phyloP scores from a whole-genome alignment of 345 rosid genomes.

The Eucalyptus erythrocorys region DNA sequence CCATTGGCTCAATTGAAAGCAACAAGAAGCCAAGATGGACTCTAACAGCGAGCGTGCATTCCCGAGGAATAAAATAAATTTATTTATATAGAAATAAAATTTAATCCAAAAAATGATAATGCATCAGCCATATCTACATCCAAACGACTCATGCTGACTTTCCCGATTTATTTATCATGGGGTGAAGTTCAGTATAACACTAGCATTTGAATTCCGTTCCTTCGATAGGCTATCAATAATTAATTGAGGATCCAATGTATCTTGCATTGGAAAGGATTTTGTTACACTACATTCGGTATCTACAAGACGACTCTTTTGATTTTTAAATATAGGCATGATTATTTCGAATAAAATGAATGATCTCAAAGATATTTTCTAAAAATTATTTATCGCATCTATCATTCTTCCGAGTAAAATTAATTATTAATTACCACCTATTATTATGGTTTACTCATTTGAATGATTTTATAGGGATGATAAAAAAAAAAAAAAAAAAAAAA shows the following conservation, averaged over 20 bases:
- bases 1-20: neutral
- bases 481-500: too few species aligned
- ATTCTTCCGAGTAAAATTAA: too few species aligned
- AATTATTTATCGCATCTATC: neutral
- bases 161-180: neutral
- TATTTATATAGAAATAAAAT: neutral
- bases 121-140: neutral
- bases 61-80: neutral
- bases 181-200: fast-evolving
- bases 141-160: neutral
- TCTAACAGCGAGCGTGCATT: neutral
- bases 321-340: neutral
- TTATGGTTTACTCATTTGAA: neutral
- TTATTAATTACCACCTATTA: fast-evolving
- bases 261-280: fast-evolving
- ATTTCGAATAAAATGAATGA: too few species aligned
- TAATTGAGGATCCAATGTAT: neutral
- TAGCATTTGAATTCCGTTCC: neutral
- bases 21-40: neutral
- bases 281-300: neutral
- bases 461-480: neutral
- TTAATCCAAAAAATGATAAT: neutral
- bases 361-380: too few species aligned
- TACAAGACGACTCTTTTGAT: neutral
- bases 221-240: neutral